Evolutionary conservation across 331 rosid species (phyloP), one percentile per base, ranked within the genome.

Genomic region (Rhamnella rubrinervis): DNA sequence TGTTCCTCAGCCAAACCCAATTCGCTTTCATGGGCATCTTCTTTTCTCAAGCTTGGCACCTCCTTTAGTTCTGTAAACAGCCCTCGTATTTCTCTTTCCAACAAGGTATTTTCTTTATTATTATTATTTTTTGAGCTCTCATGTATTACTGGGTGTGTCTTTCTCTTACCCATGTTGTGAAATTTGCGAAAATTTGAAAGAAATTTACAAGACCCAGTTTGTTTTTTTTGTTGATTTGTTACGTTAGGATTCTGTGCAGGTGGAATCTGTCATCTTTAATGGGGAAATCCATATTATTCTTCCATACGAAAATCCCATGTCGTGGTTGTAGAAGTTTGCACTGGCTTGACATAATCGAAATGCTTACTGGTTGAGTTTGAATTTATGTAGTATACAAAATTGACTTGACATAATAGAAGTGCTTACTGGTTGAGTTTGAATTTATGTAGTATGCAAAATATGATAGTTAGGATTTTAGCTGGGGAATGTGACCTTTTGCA

Each of bases 21-120:
- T 37, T 77, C 77, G 14, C 79, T 84, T 52, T 86, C 95, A n/a
- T 88, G 88, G 86, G 19, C 79, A 1, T 78, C 79, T 59, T 82
- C 92, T 20, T 80, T 86, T 64, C 83, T 89, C 47, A 71, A 71
- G 13, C 68, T 86, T 8, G 65, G 50, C 71, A 38, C 75, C 71
- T 69, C 55, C 76, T 72, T 65, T 58, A 9, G 28, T 62, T 65
- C 78, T 63, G 35, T 20, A 65, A 6, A 70, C 19, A 61, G 1
- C 73, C 63, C 63, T 50, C 69, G 75, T 52, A 74, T 37, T 66
- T 68, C 71, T 38, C 17, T 35, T 38, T 74, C 74, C 49, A 61
- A 74, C 50, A 64, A 39, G 71, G 88, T 79, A 76, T 8, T 80
- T 26, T 26, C 31, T 26, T 16, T 18, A 59, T 67, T 75, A 44